A percentile compares a stretch with the other conserved stretches of the same genome.
These are phyloP conservation scores for Ecytonucleospora hepatopenaei DNA, from an alignment of 371 early-diverging fungal species.

Conservation along the genomic window DNA sequence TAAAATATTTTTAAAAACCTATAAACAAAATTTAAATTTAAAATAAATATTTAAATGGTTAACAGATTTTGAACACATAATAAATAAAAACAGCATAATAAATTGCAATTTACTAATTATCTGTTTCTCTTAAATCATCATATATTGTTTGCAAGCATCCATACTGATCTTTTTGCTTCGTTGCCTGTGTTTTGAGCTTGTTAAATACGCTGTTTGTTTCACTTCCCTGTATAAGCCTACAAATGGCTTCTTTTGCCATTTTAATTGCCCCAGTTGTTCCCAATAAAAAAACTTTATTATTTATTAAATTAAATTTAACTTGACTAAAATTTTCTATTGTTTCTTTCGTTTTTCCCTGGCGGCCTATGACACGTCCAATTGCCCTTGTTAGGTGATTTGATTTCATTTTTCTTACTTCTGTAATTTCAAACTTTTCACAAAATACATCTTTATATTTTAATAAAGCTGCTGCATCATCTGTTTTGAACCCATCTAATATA, in stretches of 20 bases:
- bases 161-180: constrained; percentile 51
- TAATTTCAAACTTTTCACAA: constrained; percentile 85
- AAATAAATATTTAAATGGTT: too few species aligned
- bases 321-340: constrained; percentile 87
- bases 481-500: constrained; percentile 81
- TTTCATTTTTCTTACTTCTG: constrained; percentile 85
- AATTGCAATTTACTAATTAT: constrained; percentile 3
- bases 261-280: constrained; percentile 88
- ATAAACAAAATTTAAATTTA: too few species aligned
- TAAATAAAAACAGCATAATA: too few species aligned
- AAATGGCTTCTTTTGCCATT: constrained; percentile 84
- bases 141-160: constrained; percentile 45
- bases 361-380: constrained; percentile 94
- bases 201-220: constrained; percentile 89
- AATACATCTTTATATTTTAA: constrained; percentile 63
- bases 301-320: constrained; percentile 87
- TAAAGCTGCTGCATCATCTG: constrained; percentile 78
- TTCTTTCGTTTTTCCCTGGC: constrained; percentile 87
- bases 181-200: constrained; percentile 46
- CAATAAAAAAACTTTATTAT: constrained; percentile 85
- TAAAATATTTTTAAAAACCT: too few species aligned
- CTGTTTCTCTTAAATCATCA: constrained; percentile 27
- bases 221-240: constrained; percentile 80
- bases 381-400: constrained; percentile 90
- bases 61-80: too few species aligned